Evolutionary conservation across 2,329 filamentous ascomycete species (phyloP).

Genomic region (Fonsecaea pedrosoi): DNA sequence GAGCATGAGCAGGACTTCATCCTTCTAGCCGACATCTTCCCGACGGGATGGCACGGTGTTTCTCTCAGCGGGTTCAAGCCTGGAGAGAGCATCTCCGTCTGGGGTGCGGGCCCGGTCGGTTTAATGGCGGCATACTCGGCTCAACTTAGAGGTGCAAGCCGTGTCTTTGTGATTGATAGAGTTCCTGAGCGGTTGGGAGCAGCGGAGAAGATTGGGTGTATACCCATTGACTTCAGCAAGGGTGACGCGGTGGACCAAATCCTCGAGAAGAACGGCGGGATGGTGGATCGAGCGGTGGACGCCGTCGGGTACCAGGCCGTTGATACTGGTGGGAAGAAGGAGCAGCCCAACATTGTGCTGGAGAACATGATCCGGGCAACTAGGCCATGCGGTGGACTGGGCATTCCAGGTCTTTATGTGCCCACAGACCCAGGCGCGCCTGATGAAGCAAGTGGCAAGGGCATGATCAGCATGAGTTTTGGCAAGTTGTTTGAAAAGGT

Average conservation of each 20-base stretch:
- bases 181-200: constrained; percentile 65
- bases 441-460: constrained; percentile 66
- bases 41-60: constrained; percentile 50
- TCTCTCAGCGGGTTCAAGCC: constrained; percentile 48
- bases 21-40: constrained; percentile 53
- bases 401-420: constrained; percentile 60
- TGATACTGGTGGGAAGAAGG: constrained; percentile 61
- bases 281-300: constrained; percentile 70
- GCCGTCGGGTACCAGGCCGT: constrained; percentile 71
- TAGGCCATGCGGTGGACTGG: constrained; percentile 65
- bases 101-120: constrained; percentile 69
- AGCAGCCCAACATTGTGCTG: constrained; percentile 68
- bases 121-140: constrained; percentile 71
- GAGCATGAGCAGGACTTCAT: constrained; percentile 69
- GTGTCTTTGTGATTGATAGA: constrained; percentile 67
- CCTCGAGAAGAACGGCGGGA: constrained; percentile 63
- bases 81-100: constrained; percentile 66
- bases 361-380: constrained; percentile 70
- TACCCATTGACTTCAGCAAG: constrained; percentile 66
- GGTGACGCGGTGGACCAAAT: constrained; percentile 67
- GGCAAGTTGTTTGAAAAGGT: constrained; percentile 74
- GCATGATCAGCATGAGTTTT: constrained; percentile 69
- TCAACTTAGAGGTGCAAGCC: constrained; percentile 64
- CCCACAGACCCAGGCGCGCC: constrained; percentile 67
- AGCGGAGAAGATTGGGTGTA: constrained; percentile 67